phyloP scores from a whole-genome alignment of 2,329 filamentous ascomycete genomes.

The Cercospora citrullina region DNA sequence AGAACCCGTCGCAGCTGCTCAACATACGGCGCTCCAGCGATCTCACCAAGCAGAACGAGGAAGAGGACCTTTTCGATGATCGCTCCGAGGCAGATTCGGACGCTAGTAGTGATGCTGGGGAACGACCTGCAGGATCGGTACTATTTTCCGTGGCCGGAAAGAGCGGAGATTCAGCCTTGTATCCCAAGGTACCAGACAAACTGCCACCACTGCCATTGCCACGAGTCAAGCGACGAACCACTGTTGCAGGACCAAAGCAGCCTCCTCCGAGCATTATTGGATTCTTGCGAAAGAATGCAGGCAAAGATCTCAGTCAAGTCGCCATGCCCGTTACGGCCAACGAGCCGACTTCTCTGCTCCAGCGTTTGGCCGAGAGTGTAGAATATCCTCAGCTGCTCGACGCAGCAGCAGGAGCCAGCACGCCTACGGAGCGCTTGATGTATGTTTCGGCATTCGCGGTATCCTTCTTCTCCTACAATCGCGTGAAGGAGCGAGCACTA shows the following conservation, averaged over 20 bases:
- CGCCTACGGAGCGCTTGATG: slow-evolving; percentile 69
- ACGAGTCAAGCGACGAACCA: slow-evolving; percentile 64
- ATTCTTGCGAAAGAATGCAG: slow-evolving; percentile 94
- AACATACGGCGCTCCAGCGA: slow-evolving; percentile 73
- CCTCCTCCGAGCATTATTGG: slow-evolving; percentile 87
- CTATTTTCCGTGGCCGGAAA: slow-evolving; percentile 25
- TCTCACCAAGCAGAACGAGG: slow-evolving; percentile 64
- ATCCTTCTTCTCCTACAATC: slow-evolving; percentile 76
- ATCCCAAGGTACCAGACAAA: slow-evolving; percentile 73
- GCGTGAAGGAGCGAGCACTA: slow-evolving; percentile 85
- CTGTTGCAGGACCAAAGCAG: slow-evolving; percentile 71
- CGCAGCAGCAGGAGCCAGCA: slow-evolving; percentile 57
- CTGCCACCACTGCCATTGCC: slow-evolving; percentile 75
- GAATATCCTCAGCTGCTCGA: slow-evolving; percentile 89
- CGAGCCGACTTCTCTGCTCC: slow-evolving; percentile 83
- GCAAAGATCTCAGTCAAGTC: slow-evolving; percentile 94
- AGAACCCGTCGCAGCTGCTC: slow-evolving; percentile 62
- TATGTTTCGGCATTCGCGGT: slow-evolving; percentile 89
- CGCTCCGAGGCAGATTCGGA: slow-evolving; percentile 59
- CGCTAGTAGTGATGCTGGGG: slow-evolving; percentile 61
- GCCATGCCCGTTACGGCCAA: slow-evolving; percentile 97
- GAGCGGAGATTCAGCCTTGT: slow-evolving; percentile 51
- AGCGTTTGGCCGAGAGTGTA: slow-evolving; percentile 84
- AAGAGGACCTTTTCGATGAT: slow-evolving; percentile 50
- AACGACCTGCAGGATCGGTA: slow-evolving; percentile 34